Base-by-base conservation (phyloP, 2,329 filamentous ascomycete genomes). In the Trichophyton equinum region DNA sequence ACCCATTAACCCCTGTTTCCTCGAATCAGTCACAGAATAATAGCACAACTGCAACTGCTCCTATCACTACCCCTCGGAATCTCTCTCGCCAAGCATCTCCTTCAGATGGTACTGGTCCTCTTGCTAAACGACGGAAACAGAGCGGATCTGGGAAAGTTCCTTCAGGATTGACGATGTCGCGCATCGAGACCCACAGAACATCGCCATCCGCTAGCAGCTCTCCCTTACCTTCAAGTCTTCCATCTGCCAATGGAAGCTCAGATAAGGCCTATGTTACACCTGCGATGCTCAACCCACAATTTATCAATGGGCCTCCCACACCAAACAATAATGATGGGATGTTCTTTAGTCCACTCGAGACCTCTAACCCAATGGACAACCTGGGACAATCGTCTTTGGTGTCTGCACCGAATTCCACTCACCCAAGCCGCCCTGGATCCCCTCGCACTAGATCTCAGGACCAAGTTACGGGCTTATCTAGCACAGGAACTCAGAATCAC, bases 81-180 rank as follows among this genome's bases (percentile, higher is more conserved):
- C 72, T 88, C 2, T 94, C 89, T 3, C 81, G 89, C 53, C 87
- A 89, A 65, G 81, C 83, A 4, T 94, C 90, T 0, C 88, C 89
- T 1, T 81, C 75, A 57, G 82, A 80, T 13, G 80, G 84, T 59
- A 75, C 79, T 36, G 87, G 84, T 0, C 87, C 87, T 1, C 79
- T 79, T 38, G 81, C 83, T 49, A 96, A 95, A 78, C 91, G 91
- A 75, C 82, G 91, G 64, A 96, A 95, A 73, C 85, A 86, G 4
- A 91, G 86, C 70, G 81, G 81, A 46, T 82, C 83, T 15, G 74
- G 78, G 38, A 89, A 89, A 71, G 76, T 95, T 13, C 88, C 89
- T 0, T 84, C 82, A 18, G 85, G 83, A 15, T 74, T 95, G 66
- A 82, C 86, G 6, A 95, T 96, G 91, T 95, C 91, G 1, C 84